phyloP scores from a whole-genome alignment of 176 grass and related monocot species.

The Oryza brachyantha region DNA sequence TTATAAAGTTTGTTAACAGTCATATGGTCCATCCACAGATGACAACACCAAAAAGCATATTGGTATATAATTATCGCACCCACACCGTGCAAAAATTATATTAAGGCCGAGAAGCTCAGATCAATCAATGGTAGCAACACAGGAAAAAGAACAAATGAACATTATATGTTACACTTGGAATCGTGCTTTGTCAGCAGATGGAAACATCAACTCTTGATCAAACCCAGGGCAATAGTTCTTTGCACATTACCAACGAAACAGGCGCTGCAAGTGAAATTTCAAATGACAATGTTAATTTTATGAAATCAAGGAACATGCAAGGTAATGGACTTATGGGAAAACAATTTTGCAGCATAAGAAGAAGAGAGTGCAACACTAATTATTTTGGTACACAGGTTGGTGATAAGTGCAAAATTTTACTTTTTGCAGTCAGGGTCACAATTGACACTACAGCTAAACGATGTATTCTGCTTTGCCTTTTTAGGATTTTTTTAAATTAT shows the following conservation, averaged over 20 bases:
- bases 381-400: background rate
- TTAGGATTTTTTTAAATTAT: no score
- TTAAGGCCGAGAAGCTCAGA: conserved; percentile 29
- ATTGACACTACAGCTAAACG: background rate
- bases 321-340: background rate
- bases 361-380: background rate
- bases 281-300: conserved; percentile 6
- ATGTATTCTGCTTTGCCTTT: background rate
- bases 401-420: background rate
- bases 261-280: conserved; percentile 43
- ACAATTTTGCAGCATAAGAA: background rate
- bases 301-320: background rate
- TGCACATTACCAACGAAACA: conserved; percentile 56
- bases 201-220: conserved; percentile 27
- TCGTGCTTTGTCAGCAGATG: conserved; percentile 14
- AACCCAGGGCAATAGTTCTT: conserved; percentile 12
- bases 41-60: background rate
- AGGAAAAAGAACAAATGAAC: conserved; percentile 16
- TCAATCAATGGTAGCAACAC: conserved; percentile 25
- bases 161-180: conserved; percentile 37
- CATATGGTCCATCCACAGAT: background rate
- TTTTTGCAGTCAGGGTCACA: background rate
- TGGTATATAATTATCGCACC: background rate
- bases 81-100: conserved; percentile 18
- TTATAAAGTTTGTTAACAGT: background rate